These are phyloP conservation scores for Eucalyptus paniculata DNA, from an alignment of 345 rosid genomes.

Conservation along the genomic window DNA sequence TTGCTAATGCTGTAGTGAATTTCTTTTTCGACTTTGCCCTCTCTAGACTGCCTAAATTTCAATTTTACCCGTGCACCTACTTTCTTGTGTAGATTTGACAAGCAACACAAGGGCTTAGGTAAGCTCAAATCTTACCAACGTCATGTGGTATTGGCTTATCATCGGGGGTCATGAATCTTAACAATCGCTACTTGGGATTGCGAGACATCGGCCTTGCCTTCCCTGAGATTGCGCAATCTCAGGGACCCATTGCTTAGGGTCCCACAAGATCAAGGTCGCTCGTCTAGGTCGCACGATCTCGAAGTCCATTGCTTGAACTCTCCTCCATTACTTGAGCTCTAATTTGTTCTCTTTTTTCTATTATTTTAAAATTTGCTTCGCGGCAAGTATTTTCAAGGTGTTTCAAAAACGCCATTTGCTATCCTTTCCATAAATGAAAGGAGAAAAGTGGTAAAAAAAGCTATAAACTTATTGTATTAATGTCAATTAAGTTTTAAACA, in stretches of 20 bases:
- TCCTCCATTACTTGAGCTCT: background rate
- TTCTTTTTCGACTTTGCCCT: background rate
- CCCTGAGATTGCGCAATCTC: background rate
- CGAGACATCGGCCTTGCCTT: accelerated
- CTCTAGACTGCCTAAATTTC: background rate
- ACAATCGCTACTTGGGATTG: accelerated
- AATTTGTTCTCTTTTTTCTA: background rate
- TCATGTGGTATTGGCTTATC: background rate
- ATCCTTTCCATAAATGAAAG: background rate
- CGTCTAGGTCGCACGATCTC: background rate
- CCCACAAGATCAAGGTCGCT: background rate
- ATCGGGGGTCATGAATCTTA: accelerated
- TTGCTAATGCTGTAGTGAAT: accelerated
- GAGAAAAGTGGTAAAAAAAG: too few species aligned
- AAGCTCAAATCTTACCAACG: background rate
- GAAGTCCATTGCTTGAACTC: background rate
- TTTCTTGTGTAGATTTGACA: background rate
- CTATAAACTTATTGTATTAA: too few species aligned
- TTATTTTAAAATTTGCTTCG: background rate
- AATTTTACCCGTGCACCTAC: background rate
- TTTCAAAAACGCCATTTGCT: background rate
- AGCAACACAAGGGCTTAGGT: background rate
- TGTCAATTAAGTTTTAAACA: background rate
- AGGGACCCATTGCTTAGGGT: background rate
- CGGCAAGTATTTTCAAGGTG: background rate